Conservation (phyloP, 371 early-diverging fungal species). For the Zancudomyces culisetae region DNA sequence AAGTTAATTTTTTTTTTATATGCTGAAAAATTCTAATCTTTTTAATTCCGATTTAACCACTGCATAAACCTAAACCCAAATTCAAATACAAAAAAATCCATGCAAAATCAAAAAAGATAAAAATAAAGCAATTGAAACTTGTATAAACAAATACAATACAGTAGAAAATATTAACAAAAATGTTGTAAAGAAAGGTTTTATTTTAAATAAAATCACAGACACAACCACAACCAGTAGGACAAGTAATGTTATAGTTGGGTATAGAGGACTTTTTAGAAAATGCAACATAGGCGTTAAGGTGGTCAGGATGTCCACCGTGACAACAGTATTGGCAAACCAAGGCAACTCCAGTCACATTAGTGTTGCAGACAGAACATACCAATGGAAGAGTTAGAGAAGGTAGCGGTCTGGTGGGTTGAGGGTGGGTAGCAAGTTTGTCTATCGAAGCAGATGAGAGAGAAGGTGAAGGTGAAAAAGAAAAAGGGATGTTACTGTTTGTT, state of each 20-base stretch:
- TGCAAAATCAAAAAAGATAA: too few relatives aligned
- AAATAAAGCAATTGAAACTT: too few relatives aligned
- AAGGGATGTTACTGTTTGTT: background rate
- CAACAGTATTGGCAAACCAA: constrained; percentile 19
- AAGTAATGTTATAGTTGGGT: background rate
- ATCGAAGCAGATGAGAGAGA: background rate
- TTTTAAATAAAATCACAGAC: background rate
- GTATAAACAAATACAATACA: too few relatives aligned
- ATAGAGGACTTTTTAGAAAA: background rate
- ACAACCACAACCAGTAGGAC: background rate
- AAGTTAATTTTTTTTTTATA: too few relatives aligned
- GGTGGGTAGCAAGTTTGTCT: background rate
- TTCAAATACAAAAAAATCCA: too few relatives aligned
- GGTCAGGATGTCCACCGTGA: constrained; percentile 21
- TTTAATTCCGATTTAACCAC: too few relatives aligned
- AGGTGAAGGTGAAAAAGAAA: background rate
- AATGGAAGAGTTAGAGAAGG: background rate
- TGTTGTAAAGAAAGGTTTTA: too few relatives aligned
- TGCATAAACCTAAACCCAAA: too few relatives aligned
- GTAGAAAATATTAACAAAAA: too few relatives aligned
- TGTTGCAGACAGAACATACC: constrained; percentile 17
- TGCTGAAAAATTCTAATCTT: too few relatives aligned
- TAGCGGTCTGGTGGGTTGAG: background rate
- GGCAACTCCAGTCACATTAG: constrained; percentile 17
- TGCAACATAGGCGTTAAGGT: background rate